Conservation (phyloP, 805 yeast genomes). For the Allodekkera sacchari region DNA sequence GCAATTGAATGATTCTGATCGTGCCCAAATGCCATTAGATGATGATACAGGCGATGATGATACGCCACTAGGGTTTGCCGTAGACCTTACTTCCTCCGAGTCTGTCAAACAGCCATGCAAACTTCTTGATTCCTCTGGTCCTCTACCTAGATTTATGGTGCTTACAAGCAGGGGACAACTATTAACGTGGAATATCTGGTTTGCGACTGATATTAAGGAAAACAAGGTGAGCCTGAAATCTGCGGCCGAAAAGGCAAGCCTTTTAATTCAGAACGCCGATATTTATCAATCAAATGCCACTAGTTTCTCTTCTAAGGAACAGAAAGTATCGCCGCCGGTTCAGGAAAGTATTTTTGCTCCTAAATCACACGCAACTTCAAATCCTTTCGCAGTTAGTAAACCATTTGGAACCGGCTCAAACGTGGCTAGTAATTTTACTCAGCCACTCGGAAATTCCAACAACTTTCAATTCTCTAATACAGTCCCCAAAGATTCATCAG, state of each 20-base stretch:
- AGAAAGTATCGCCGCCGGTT: too few species aligned
- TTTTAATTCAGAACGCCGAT: too few species aligned
- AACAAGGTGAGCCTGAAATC: slow-evolving; percentile 3
- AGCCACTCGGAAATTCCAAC: too few species aligned
- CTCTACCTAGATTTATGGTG: slow-evolving; percentile 60
- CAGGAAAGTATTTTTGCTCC: too few species aligned
- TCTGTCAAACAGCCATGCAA: slow-evolving; percentile 44
- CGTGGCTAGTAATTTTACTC: too few species aligned
- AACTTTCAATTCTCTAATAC: not conserved
- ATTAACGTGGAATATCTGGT: slow-evolving; percentile 57
- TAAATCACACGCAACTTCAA: too few species aligned
- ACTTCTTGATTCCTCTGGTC: slow-evolving; percentile 47
- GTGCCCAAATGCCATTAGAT: slow-evolving; percentile 68
- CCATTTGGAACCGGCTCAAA: too few species aligned
- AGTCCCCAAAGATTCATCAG: not conserved
- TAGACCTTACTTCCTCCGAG: slow-evolving; percentile 45
- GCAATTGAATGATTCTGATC: slow-evolving; percentile 58
- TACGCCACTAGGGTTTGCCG: slow-evolving; percentile 59
- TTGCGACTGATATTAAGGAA: slow-evolving; percentile 39
- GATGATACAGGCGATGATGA: slow-evolving; percentile 60
- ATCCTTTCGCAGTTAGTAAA: too few species aligned
- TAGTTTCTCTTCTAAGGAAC: too few species aligned
- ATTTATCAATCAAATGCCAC: too few species aligned
- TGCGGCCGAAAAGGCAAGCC: too few species aligned
- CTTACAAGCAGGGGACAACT: slow-evolving; percentile 57